Evolutionary conservation across 257 asterid species (phyloP).

Genomic region (Fraxinus anomala): DNA sequence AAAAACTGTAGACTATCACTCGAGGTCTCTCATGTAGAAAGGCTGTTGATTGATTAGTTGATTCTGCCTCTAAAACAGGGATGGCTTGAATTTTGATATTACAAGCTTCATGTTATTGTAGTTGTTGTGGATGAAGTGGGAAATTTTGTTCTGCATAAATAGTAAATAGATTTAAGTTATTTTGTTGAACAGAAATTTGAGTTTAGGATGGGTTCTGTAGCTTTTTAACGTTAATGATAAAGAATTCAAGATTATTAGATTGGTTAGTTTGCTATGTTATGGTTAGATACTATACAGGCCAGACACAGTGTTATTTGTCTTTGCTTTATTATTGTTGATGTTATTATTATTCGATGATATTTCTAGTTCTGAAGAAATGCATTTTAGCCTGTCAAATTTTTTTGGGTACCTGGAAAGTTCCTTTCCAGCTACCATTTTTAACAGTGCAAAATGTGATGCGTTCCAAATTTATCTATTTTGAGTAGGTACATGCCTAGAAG

Average conservation of each 20-base stretch:
- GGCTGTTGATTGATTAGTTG: not conserved
- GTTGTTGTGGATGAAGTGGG: not conserved
- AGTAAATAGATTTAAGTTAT: not conserved
- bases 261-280: not conserved
- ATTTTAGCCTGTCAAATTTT: not conserved
- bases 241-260: not conserved
- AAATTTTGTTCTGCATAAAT: not conserved
- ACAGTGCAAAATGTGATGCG: not conserved
- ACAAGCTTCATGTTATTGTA: not conserved
- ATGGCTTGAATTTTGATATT: not conserved
- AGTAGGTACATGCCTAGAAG: not conserved
- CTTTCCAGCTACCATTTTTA: not conserved
- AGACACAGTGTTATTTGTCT: not conserved
- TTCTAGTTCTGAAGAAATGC: not conserved
- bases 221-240: not conserved
- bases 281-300: not conserved
- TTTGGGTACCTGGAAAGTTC: not conserved
- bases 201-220: not conserved
- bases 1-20: not conserved
- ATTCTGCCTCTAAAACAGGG: not conserved
- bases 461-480: not conserved
- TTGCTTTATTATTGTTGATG: not conserved
- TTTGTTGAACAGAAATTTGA: not conserved
- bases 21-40: not conserved
- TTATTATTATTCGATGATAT: no score